A percentile compares a stretch with the other conserved stretches of the same genome.
phyloP scores from a whole-genome alignment of 495 filamentous ascomycete species.

The Penicillium alfredii region DNA sequence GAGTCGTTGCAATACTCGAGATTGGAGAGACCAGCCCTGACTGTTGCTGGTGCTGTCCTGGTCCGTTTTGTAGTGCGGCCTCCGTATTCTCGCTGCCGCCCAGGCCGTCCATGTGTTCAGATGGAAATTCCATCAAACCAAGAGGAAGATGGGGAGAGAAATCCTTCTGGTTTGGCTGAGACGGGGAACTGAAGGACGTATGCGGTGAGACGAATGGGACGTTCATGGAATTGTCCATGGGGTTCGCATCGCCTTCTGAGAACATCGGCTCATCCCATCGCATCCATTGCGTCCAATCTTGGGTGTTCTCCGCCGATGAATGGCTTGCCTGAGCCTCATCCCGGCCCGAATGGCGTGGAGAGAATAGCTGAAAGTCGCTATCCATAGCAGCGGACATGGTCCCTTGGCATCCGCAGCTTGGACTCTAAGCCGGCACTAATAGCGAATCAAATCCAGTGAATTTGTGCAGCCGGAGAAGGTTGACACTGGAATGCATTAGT shows the following conservation, averaged over 20 bases:
- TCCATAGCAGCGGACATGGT: slow-evolving; percentile 36
- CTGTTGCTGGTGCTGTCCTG: slow-evolving; percentile 6
- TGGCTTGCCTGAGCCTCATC: slow-evolving; percentile 18
- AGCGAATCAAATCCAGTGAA: slow-evolving; percentile 2
- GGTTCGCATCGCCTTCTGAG: slow-evolving; percentile 19
- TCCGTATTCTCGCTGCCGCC: slow-evolving; percentile 1
- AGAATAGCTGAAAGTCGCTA: slow-evolving; percentile 39
- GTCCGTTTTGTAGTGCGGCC: slow-evolving; percentile 4
- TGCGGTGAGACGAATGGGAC: slow-evolving; percentile 28
- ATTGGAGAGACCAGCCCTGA: slow-evolving; percentile 28
- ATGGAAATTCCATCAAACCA: slow-evolving; percentile 29
- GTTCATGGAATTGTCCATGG: slow-evolving; percentile 20
- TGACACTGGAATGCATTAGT: slow-evolving; percentile 8
- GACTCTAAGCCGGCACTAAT: slow-evolving; percentile 9
- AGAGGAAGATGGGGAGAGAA: slow-evolving; percentile 34
- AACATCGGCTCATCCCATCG: slow-evolving; percentile 43
- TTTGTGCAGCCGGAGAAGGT: not conserved
- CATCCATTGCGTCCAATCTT: slow-evolving; percentile 49
- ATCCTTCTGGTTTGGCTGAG: slow-evolving; percentile 18
- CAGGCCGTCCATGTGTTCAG: slow-evolving; percentile 14
- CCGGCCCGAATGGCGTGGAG: slow-evolving; percentile 22
- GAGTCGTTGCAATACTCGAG: slow-evolving; percentile 24
- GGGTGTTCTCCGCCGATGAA: slow-evolving; percentile 17
- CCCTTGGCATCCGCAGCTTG: slow-evolving; percentile 11
- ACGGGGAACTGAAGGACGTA: slow-evolving; percentile 21